A percentile compares a stretch with the other conserved stretches of the same genome.
These are phyloP conservation scores for Phyllostachys edulis DNA, from an alignment of 176 grass and related monocot genomes.

Conservation along the genomic window DNA sequence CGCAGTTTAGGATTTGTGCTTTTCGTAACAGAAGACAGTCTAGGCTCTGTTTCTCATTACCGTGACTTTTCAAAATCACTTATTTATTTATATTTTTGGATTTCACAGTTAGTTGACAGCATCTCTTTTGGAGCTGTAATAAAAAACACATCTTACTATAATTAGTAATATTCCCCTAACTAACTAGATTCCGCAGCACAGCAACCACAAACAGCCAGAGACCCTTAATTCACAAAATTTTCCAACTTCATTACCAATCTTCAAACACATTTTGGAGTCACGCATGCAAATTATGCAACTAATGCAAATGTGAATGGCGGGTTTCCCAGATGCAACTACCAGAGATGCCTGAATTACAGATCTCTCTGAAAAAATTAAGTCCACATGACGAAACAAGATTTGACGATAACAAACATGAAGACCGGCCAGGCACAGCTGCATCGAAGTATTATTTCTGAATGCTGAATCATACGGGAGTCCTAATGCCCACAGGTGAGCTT, in stretches of 20 bases:
- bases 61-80: too few species aligned
- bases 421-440: slow-evolving; percentile 7
- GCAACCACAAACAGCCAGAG: too few species aligned
- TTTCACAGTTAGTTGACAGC: too few species aligned
- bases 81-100: too few species aligned
- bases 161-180: too few species aligned
- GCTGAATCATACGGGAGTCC: not conserved
- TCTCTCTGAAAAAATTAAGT: not conserved
- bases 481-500: slow-evolving; percentile 33
- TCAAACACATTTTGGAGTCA: not conserved
- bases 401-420: not conserved
- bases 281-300: slow-evolving; percentile 4
- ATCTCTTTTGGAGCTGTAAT: too few species aligned
- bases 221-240: not conserved
- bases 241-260: slow-evolving; percentile 2
- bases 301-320: not conserved
- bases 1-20: not conserved
- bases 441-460: slow-evolving; percentile 19
- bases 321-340: not conserved
- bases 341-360: slow-evolving; percentile 10
- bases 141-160: too few species aligned
- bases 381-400: slow-evolving; percentile 27
- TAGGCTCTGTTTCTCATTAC: too few species aligned
- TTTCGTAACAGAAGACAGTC: not conserved
- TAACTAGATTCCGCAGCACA: too few species aligned